These are phyloP conservation scores for Sclerotinia nivalis DNA, from an alignment of 2,329 filamentous ascomycete species.

Conservation along the genomic window DNA sequence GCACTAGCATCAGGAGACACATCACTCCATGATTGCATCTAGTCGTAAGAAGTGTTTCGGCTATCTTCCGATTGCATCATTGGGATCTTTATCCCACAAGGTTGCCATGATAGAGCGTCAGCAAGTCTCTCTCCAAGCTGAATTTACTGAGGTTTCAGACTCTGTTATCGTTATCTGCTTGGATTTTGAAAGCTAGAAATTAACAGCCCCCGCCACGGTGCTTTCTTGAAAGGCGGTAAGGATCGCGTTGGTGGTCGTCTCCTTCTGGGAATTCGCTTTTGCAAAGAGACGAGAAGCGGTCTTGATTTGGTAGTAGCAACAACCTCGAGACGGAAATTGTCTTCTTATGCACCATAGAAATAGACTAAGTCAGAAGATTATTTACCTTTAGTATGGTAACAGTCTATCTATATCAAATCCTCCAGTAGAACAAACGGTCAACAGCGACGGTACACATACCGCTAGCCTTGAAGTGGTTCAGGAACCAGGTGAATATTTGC, in stretches of 20 bases:
- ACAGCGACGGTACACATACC: no score
- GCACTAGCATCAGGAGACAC: slow-evolving; percentile 24
- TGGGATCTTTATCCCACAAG: neutral
- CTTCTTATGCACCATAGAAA: neutral
- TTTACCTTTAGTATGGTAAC: neutral
- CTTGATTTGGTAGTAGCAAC: neutral
- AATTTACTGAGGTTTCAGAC: neutral
- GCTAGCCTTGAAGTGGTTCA: neutral
- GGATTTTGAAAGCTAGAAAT: neutral
- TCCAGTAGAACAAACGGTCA: neutral
- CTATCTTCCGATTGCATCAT: neutral
- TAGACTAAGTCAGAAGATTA: no score
- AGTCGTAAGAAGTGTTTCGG: slow-evolving; percentile 26
- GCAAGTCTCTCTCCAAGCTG: neutral
- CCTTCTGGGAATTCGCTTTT: neutral
- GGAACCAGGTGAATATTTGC: neutral
- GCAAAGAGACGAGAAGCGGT: neutral
- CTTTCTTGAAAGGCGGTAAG: neutral
- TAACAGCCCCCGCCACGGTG: neutral
- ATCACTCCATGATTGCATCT: slow-evolving; percentile 29
- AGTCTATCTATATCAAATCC: neutral
- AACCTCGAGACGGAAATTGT: neutral
- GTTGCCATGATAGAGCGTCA: neutral
- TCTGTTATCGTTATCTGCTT: neutral
- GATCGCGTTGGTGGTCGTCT: neutral